Conservation (phyloP, 768 basidiomycete species). For the Leccinum uliginosum region DNA sequence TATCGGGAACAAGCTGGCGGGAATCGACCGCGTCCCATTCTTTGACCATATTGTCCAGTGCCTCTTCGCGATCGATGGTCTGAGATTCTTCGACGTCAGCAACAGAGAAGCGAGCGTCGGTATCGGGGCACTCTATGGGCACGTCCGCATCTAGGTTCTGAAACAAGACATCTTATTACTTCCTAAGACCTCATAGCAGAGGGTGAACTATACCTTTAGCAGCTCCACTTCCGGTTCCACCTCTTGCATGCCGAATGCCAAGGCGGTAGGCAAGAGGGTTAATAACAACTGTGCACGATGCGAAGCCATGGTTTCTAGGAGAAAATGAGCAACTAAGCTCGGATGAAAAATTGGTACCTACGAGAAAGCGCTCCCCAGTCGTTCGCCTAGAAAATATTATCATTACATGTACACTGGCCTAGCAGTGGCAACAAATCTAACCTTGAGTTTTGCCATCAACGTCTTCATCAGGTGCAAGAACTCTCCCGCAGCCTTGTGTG, state of each 20-base stretch:
- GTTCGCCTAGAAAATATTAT: constrained; percentile 39
- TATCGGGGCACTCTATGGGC: constrained; percentile 36
- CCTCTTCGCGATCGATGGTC: constrained; percentile 7
- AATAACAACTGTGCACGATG: constrained; percentile 42
- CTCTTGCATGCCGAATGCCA: constrained; percentile 47
- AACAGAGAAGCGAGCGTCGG: constrained; percentile 34
- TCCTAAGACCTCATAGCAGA: neutral
- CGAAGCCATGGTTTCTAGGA: constrained; percentile 42
- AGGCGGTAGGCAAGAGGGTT: constrained; percentile 41
- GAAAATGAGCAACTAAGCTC: neutral
- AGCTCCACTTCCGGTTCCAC: constrained; percentile 41
- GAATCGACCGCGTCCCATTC: constrained; percentile 30
- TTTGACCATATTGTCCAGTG: constrained; percentile 14
- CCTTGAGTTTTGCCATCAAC: constrained; percentile 64
- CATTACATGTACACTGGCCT: neutral
- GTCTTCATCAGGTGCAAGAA: constrained; percentile 57
- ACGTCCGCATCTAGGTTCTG: constrained; percentile 55
- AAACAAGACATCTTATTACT: neutral
- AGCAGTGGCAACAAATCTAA: constrained; percentile 10
- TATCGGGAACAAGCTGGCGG: constrained; percentile 36
- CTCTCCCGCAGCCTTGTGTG: constrained; percentile 47
- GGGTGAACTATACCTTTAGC: constrained; percentile 39
- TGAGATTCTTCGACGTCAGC: constrained; percentile 11
- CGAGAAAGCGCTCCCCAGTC: constrained; percentile 62
- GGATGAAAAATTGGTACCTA: constrained; percentile 15